These are phyloP conservation scores for Apiospora arundinis DNA, from an alignment of 2,329 filamentous ascomycete genomes.

Conservation along the genomic window DNA sequence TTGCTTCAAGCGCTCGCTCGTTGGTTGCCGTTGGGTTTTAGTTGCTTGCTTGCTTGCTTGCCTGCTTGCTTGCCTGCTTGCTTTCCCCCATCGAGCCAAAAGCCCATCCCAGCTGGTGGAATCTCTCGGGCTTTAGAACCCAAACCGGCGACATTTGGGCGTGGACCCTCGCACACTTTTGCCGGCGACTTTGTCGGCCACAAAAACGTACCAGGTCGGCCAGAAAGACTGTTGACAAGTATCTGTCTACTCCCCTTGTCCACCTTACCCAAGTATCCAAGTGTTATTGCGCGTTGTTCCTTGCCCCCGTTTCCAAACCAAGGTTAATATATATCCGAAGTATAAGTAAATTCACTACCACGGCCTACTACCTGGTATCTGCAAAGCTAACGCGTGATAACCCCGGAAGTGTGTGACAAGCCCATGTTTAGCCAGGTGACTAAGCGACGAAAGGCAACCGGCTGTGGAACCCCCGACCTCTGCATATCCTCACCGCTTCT, in stretches of 20 bases:
- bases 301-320: neutral
- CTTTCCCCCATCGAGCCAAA: neutral
- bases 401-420: neutral
- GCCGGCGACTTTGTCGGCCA: constrained; percentile 15
- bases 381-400: neutral
- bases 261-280: no score
- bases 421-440: neutral
- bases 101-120: neutral
- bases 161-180: constrained; percentile 15
- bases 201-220: neutral
- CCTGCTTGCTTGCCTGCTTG: neutral
- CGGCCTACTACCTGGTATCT: neutral
- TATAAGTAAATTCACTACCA: neutral
- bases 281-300: no score
- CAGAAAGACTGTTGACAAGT: neutral
- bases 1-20: neutral
- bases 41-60: neutral
- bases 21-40: neutral
- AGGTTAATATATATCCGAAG: neutral
- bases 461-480: constrained; percentile 1
- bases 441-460: neutral
- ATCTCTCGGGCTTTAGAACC: constrained; percentile 6
- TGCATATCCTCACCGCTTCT: constrained; percentile 12
- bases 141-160: constrained; percentile 9
- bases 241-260: no score